Percentiles rank a stretch among this genome's conserved stretches.
phyloP scores from a whole-genome alignment of 805 yeast genomes.

The Yamadazyma nakazawae region DNA sequence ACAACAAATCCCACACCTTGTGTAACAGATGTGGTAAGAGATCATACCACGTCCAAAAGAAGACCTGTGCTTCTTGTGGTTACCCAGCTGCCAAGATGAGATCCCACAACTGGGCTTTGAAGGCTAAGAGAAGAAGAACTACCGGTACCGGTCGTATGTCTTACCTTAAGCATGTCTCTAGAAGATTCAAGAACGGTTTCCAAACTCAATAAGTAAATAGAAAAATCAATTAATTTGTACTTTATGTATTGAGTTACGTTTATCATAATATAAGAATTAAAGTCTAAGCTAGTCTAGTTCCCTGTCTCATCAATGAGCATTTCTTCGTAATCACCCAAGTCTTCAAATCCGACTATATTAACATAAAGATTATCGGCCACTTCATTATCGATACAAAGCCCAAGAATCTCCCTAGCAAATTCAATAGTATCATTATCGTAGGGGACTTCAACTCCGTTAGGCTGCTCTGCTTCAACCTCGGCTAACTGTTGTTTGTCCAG shows the following conservation, averaged over 20 bases:
- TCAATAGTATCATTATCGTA: slow-evolving; percentile 63
- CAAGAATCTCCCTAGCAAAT: slow-evolving; percentile 67
- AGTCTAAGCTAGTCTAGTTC: background rate
- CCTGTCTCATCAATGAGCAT: background rate
- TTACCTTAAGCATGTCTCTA: slow-evolving; percentile 93
- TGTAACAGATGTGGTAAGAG: slow-evolving; percentile 99
- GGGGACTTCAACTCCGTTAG: slow-evolving; percentile 61
- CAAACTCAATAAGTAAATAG: slow-evolving; percentile 41
- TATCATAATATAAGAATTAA: background rate
- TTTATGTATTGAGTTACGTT: background rate
- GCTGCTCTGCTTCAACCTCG: slow-evolving; percentile 39
- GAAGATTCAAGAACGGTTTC: slow-evolving; percentile 99
- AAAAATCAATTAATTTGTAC: background rate
- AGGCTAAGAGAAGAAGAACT: slow-evolving; percentile 99
- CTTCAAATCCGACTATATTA: slow-evolving; percentile 45
- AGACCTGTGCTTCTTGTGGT: slow-evolving; percentile 98
- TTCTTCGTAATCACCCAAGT: background rate
- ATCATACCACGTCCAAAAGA: slow-evolving; percentile 98
- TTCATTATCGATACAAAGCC: slow-evolving; percentile 64
- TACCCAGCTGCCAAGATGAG: slow-evolving; percentile 99
- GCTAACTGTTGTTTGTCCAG: slow-evolving; percentile 19
- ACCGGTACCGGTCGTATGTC: slow-evolving; percentile 99
- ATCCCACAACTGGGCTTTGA: slow-evolving; percentile 98
- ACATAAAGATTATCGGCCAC: slow-evolving; percentile 74
- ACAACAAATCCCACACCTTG: slow-evolving; percentile 98